A percentile compares a stretch with the other conserved stretches of the same genome.
Evolutionary conservation across 2,329 filamentous ascomycete species (phyloP).

Genomic region (Hypoxylon sp.): DNA sequence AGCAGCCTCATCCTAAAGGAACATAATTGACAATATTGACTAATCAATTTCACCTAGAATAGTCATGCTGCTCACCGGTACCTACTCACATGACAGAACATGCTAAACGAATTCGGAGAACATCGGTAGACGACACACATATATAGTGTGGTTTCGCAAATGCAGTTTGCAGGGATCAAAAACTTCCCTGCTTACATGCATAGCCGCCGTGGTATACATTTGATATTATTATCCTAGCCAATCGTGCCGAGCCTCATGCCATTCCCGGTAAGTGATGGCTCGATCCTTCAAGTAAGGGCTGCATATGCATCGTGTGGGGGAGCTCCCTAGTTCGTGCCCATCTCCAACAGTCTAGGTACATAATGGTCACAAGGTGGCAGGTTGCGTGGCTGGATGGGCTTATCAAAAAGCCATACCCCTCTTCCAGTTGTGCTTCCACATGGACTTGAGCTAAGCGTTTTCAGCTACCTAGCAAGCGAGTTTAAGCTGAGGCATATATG

Average conservation of each 20-base stretch:
- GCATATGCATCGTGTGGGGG: constrained; percentile 36
- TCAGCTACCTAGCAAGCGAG: constrained; percentile 15
- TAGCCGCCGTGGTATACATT: constrained; percentile 39
- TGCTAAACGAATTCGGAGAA: constrained; percentile 18
- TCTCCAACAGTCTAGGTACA: constrained; percentile 40
- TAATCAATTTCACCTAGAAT: background rate
- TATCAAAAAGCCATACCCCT: constrained; percentile 36
- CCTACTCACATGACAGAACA: constrained; percentile 1
- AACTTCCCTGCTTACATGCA: constrained; percentile 26
- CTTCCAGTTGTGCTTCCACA: constrained; percentile 39
- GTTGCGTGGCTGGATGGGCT: constrained; percentile 34
- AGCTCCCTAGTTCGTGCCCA: background rate
- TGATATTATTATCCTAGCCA: constrained; percentile 30
- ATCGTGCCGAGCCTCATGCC: constrained; percentile 32
- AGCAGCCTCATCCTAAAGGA: constrained; percentile 22
- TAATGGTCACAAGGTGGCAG: constrained; percentile 34
- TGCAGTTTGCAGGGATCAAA: constrained; percentile 11
- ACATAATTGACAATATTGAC: background rate
- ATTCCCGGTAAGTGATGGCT: constrained; percentile 16
- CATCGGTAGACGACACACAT: constrained; percentile 14
- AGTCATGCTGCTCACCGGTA: background rate
- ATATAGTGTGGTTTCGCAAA: constrained; percentile 13
- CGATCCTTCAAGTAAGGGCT: constrained; percentile 34
- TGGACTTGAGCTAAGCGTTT: constrained; percentile 19
- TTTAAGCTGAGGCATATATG: constrained; percentile 30